Conservation (phyloP, 345 rosid genomes). For the Rhodamnia argentea region DNA sequence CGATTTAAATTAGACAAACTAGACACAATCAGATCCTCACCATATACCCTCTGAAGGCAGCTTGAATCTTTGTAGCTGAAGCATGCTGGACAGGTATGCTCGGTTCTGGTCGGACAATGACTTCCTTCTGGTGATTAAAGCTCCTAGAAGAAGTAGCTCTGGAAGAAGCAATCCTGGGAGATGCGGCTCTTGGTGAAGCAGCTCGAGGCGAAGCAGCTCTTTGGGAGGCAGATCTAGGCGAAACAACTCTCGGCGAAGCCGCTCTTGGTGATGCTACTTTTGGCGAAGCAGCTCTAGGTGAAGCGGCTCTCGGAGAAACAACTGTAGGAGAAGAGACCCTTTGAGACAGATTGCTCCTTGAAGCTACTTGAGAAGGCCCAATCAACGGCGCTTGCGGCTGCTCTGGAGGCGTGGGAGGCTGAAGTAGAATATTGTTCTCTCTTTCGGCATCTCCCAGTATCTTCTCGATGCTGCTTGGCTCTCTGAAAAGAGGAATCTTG, state of each 20-base stretch:
- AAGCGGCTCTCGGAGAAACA: slow-evolving; percentile 20
- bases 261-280: slow-evolving; percentile 44
- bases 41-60: slow-evolving; percentile 78
- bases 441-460: slow-evolving; percentile 90
- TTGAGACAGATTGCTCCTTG: slow-evolving; percentile 37
- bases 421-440: slow-evolving; percentile 57
- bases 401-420: slow-evolving; percentile 62
- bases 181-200: slow-evolving; percentile 39
- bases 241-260: slow-evolving; percentile 36
- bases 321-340: slow-evolving; percentile 35
- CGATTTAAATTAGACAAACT: neutral
- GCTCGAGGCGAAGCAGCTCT: slow-evolving; percentile 15
- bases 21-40: slow-evolving; percentile 32
- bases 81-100: slow-evolving; percentile 44
- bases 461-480: slow-evolving; percentile 89
- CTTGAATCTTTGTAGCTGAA: slow-evolving; percentile 78
- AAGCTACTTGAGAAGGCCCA: slow-evolving; percentile 30
- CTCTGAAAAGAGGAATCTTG: slow-evolving; percentile 60
- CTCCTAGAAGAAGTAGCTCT: slow-evolving; percentile 36
- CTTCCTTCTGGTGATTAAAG: slow-evolving; percentile 32
- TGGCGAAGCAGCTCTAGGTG: slow-evolving; percentile 38
- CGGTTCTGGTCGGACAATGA: slow-evolving; percentile 52
- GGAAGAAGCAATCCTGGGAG: slow-evolving; percentile 47
- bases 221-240: slow-evolving; percentile 21
- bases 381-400: slow-evolving; percentile 14